Evolutionary conservation across 2,329 filamentous ascomycete genomes (phyloP).

Genomic region (Cytospora chrysosperma): DNA sequence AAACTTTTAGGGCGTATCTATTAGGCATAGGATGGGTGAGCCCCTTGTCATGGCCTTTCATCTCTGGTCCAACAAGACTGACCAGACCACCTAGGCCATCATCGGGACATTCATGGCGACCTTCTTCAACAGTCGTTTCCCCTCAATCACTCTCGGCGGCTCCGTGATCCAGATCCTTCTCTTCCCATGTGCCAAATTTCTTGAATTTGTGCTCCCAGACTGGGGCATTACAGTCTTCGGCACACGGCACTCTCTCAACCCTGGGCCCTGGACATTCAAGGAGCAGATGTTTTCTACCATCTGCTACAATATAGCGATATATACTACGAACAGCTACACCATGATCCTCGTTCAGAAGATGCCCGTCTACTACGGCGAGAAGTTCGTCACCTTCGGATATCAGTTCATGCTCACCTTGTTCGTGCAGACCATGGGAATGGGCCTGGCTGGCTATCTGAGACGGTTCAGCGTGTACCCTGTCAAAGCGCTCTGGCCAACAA

Average conservation of each 20-base stretch:
- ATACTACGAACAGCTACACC: constrained; percentile 36
- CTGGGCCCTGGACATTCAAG: constrained; percentile 43
- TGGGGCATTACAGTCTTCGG: constrained; percentile 44
- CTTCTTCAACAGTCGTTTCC: constrained; percentile 43
- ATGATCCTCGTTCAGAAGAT: constrained; percentile 38
- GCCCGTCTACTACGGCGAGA: constrained; percentile 42
- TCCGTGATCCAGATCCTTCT: constrained; percentile 46
- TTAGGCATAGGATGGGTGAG: constrained; percentile 38
- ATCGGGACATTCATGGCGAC: constrained; percentile 42
- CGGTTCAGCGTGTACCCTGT: constrained; percentile 41
- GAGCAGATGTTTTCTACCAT: constrained; percentile 45
- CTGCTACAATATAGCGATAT: constrained; percentile 38
- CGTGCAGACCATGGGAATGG: constrained; percentile 44
- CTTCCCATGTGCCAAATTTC: constrained; percentile 45
- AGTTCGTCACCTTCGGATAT: constrained; percentile 41
- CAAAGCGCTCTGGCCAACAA: constrained; percentile 42
- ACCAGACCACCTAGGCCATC: constrained; percentile 27
- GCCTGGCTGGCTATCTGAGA: constrained; percentile 40
- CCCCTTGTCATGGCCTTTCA: background rate
- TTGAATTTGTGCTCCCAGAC: constrained; percentile 44
- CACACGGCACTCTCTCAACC: constrained; percentile 40
- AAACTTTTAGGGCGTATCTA: constrained; percentile 44
- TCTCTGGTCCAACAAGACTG: background rate
- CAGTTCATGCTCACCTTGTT: constrained; percentile 41
- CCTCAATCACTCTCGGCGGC: constrained; percentile 36